Evolutionary conservation across 108 stramenopile species (phyloP).

Genomic region (Nannochloropsis gaditana): DNA sequence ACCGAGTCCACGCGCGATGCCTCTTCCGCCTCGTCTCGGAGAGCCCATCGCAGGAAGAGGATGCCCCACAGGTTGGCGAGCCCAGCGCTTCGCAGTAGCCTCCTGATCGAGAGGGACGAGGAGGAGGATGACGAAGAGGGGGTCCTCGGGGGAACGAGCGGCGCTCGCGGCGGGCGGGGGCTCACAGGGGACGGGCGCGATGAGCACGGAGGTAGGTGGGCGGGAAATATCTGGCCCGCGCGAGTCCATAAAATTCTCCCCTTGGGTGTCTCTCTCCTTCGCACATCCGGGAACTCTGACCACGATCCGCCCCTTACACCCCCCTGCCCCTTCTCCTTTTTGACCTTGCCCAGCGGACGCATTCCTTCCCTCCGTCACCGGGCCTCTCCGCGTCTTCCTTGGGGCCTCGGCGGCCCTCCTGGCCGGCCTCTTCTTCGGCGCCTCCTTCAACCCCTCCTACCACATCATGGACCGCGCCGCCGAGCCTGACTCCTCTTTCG

Average conservation of each 20-base stretch:
- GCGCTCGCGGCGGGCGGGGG: neutral
- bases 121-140: conserved; percentile 13
- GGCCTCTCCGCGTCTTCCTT: conserved; percentile 1
- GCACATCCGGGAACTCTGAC: neutral
- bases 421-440: conserved; percentile 43
- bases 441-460: conserved; percentile 43
- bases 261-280: neutral
- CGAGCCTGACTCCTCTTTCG: neutral
- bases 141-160: neutral
- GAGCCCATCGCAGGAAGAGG: neutral
- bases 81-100: neutral
- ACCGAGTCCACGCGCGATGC: neutral
- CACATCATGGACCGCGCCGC: conserved; percentile 35
- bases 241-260: neutral
- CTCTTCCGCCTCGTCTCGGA: neutral
- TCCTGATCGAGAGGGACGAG: conserved; percentile 20
- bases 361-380: conserved; percentile 2
- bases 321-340: neutral
- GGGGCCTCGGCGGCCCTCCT: conserved; percentile 26
- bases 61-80: conserved; percentile 1
- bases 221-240: neutral
- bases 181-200: neutral
- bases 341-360: neutral
- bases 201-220: neutral
- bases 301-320: neutral